These are phyloP conservation scores for Talaromyces ruber DNA, from an alignment of 495 filamentous ascomycete genomes.

Conservation along the genomic window DNA sequence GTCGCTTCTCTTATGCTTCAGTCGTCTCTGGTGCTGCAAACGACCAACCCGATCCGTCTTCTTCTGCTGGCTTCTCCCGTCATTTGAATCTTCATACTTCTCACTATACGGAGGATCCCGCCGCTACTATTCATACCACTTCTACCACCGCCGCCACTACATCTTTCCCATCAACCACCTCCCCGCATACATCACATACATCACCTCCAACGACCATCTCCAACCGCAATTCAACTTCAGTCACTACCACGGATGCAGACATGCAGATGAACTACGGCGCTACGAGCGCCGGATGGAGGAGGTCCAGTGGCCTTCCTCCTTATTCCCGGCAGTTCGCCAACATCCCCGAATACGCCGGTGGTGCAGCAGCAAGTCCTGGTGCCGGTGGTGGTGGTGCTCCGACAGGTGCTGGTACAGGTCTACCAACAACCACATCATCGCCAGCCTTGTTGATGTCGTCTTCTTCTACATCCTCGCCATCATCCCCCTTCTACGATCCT, in stretches of 20 bases:
- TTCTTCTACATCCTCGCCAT: constrained; percentile 5
- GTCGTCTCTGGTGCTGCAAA: constrained; percentile 60
- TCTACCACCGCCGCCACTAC: background rate
- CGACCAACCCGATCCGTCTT: constrained; percentile 31
- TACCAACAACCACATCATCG: constrained; percentile 14
- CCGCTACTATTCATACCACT: background rate
- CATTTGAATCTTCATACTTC: background rate
- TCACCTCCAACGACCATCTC: constrained; percentile 19
- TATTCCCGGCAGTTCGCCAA: constrained; percentile 56
- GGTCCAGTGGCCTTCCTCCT: constrained; percentile 35
- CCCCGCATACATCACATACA: background rate
- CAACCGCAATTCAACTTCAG: background rate
- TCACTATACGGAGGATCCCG: background rate
- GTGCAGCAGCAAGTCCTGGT: background rate
- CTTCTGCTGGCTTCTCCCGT: constrained; percentile 12
- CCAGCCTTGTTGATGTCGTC: constrained; percentile 17
- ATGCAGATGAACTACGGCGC: constrained; percentile 33
- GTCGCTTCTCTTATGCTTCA: constrained; percentile 70
- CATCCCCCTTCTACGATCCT: constrained; percentile 18
- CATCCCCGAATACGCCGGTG: constrained; percentile 29
- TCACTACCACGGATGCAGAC: constrained; percentile 28
- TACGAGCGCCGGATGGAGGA: constrained; percentile 17
- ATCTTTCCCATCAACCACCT: background rate
- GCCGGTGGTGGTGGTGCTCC: too few relatives aligned
- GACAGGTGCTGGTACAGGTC: constrained; percentile 20